phyloP scores from a whole-genome alignment of 2,329 filamentous ascomycete genomes.

The Zymoseptoria tritici region DNA sequence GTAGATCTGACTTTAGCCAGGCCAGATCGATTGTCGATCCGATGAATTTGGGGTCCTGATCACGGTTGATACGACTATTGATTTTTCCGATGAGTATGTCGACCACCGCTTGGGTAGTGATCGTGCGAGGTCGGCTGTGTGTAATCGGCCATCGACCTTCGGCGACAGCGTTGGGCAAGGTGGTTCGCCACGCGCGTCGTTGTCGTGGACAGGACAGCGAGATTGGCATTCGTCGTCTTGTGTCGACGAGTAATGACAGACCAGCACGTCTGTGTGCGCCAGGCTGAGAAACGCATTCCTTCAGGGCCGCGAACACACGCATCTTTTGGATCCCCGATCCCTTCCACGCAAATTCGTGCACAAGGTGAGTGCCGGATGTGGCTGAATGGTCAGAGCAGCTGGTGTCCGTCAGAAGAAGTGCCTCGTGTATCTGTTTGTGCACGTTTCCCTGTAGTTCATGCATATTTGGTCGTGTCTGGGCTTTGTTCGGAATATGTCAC shows the following conservation, averaged over 20 bases:
- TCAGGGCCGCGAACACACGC: background rate
- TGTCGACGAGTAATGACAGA: no score
- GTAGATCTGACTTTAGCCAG: no score
- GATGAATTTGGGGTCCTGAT: background rate
- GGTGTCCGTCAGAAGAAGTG: background rate
- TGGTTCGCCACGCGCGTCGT: no score
- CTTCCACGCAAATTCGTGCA: no score
- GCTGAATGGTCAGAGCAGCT: background rate
- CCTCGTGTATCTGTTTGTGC: background rate
- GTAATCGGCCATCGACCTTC: no score
- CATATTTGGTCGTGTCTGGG: background rate
- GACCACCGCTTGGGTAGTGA: no score
- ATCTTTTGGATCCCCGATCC: background rate
- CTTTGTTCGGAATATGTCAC: background rate
- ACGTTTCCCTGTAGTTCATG: background rate
- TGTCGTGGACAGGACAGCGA: no score
- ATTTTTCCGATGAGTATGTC: no score
- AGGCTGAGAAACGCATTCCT: background rate
- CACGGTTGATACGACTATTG: no score
- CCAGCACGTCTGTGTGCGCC: background rate
- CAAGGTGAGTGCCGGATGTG: background rate
- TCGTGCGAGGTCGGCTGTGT: no score
- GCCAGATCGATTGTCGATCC: background rate
- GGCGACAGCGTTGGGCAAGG: no score
- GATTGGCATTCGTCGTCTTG: no score